These are phyloP conservation scores for Aspergillus fructus DNA, from an alignment of 2,329 filamentous ascomycete species.

Conservation along the genomic window DNA sequence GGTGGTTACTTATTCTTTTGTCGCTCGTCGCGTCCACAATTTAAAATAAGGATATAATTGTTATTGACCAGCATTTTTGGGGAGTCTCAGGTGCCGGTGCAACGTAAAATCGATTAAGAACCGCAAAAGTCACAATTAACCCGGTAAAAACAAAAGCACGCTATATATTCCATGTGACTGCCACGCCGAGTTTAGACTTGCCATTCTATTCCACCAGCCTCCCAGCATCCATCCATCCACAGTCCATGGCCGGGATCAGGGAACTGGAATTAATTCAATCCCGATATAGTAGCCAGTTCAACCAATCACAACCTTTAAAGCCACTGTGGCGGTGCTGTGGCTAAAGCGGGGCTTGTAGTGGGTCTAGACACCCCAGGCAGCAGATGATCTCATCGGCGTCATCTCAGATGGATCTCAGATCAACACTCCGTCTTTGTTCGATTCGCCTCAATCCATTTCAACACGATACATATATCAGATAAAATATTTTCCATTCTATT, in stretches of 20 bases:
- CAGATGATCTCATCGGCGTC: constrained; percentile 1
- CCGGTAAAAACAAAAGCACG: no score
- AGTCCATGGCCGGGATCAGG: no score
- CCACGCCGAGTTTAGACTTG: no score
- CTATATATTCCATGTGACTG: no score
- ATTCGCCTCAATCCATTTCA: background rate
- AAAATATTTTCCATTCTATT: background rate
- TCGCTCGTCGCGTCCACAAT: no score
- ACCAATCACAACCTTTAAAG: background rate
- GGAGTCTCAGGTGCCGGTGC: no score
- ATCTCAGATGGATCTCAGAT: background rate
- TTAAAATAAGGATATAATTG: no score
- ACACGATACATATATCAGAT: background rate
- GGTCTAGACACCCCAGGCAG: background rate
- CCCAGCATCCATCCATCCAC: no score
- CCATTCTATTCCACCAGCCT: no score
- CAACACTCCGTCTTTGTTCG: background rate
- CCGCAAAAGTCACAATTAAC: no score
- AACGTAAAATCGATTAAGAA: no score
- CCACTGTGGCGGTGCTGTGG: background rate
- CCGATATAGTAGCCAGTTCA: background rate
- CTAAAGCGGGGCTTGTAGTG: background rate
- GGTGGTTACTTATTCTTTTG: background rate
- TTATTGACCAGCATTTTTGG: no score
- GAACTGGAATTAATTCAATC: background rate